Conservation (phyloP, 2,329 filamentous ascomycete genomes). For the Microascus cirrosus region DNA sequence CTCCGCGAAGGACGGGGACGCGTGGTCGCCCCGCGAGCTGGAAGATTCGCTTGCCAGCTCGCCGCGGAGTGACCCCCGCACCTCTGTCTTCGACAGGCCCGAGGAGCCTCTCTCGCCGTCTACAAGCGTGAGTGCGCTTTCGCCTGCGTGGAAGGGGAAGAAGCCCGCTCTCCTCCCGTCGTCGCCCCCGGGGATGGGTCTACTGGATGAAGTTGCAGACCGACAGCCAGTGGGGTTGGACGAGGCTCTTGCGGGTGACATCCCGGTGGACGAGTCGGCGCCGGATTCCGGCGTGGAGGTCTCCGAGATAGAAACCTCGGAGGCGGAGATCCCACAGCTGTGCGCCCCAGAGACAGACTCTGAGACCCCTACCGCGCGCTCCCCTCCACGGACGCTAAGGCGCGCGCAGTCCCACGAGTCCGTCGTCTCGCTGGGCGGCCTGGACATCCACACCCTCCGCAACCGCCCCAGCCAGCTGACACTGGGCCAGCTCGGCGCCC, state of each 20-base stretch:
- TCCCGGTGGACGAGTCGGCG: not conserved
- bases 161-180: not conserved
- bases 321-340: not conserved
- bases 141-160: constrained; percentile 27
- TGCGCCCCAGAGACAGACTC: not conserved
- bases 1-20: constrained; percentile 12
- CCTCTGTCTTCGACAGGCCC: constrained; percentile 65
- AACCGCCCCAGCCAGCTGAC: constrained; percentile 66
- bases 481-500: constrained; percentile 38
- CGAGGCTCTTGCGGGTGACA: too few species aligned
- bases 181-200: not conserved
- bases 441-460: constrained; percentile 80
- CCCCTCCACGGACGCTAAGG: constrained; percentile 39
- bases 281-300: not conserved
- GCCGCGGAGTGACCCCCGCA: constrained; percentile 61
- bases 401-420: constrained; percentile 75
- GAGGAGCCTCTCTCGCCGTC: constrained; percentile 57
- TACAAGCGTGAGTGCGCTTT: constrained; percentile 60
- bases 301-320: not conserved
- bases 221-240: too few species aligned
- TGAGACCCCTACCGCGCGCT: constrained; percentile 17
- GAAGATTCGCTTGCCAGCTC: constrained; percentile 62
- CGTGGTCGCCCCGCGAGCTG: not conserved
- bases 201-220: not conserved
- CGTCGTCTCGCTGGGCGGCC: constrained; percentile 76